phyloP scores from a whole-genome alignment of 2,329 filamentous ascomycete species.

The Cercospora zeina region DNA sequence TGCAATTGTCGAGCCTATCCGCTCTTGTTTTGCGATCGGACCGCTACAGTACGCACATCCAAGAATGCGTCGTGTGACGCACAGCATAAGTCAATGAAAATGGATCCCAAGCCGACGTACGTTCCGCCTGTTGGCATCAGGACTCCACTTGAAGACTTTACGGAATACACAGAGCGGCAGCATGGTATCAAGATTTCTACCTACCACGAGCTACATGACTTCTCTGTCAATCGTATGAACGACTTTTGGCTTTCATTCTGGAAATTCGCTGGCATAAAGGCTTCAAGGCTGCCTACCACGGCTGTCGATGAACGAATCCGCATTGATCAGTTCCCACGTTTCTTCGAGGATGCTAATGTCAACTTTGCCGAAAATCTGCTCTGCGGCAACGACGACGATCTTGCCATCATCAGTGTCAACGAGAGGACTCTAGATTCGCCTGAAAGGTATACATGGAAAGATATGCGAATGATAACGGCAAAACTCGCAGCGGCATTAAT shows the following conservation, averaged over 20 bases:
- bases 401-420: background rate
- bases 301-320: conserved; percentile 10
- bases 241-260: conserved; percentile 26
- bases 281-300: conserved; percentile 8
- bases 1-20: too few species aligned
- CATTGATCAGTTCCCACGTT: conserved; percentile 20
- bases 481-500: background rate
- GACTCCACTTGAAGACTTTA: conserved; percentile 22
- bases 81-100: background rate
- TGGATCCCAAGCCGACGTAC: conserved; percentile 17
- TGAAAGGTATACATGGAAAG: background rate
- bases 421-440: background rate
- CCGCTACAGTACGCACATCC: too few species aligned
- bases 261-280: conserved; percentile 21
- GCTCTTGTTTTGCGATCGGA: too few species aligned
- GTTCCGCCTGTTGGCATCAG: conserved; percentile 17
- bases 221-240: conserved; percentile 23
- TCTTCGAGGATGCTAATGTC: conserved; percentile 20
- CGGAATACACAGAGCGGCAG: conserved; percentile 7
- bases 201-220: conserved; percentile 22
- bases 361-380: conserved; percentile 23
- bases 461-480: background rate
- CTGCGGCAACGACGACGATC: conserved; percentile 21
- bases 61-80: background rate
- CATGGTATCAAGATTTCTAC: background rate